phyloP scores from a whole-genome alignment of 2,329 filamentous ascomycete genomes.

The Clonostachys rosea region DNA sequence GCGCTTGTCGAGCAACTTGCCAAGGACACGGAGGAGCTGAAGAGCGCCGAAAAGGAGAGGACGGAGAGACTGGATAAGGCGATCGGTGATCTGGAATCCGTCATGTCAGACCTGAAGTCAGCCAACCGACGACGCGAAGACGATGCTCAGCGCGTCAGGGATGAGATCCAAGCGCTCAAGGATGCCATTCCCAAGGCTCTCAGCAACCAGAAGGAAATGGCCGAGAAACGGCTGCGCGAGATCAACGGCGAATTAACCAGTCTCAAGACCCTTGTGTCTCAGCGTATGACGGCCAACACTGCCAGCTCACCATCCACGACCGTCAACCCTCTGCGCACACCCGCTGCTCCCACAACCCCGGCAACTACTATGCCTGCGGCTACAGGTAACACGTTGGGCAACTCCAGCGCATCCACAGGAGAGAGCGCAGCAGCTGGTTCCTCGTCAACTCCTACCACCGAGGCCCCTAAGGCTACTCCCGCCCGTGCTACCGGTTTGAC shows the following conservation, averaged over 20 bases:
- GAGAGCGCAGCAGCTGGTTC: slow-evolving; percentile 7
- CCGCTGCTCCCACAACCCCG: slow-evolving; percentile 8
- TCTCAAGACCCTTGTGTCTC: slow-evolving; percentile 78
- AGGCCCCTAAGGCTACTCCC: slow-evolving; percentile 9
- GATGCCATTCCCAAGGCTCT: slow-evolving; percentile 85
- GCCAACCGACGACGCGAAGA: slow-evolving; percentile 80
- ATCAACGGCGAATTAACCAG: slow-evolving; percentile 86
- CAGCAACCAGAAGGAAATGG: slow-evolving; percentile 79
- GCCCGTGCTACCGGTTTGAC: slow-evolving; percentile 7
- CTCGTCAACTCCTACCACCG: not conserved
- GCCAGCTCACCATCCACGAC: slow-evolving; percentile 15
- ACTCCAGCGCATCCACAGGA: not conserved
- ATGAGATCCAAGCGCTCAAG: slow-evolving; percentile 79
- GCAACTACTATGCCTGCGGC: not conserved
- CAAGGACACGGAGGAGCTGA: slow-evolving; percentile 84
- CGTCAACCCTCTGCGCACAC: slow-evolving; percentile 13
- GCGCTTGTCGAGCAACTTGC: slow-evolving; percentile 85
- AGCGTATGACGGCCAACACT: slow-evolving; percentile 45
- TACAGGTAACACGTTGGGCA: not conserved
- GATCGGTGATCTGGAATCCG: slow-evolving; percentile 77
- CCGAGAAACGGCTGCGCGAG: slow-evolving; percentile 77
- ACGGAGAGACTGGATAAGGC: slow-evolving; percentile 80
- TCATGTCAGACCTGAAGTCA: slow-evolving; percentile 76
- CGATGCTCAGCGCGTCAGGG: slow-evolving; percentile 78
- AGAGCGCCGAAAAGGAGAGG: slow-evolving; percentile 78